Evolutionary conservation across 108 stramenopile species (phyloP), one percentile per base, ranked within the genome.

Genomic region (Nannochloropsis salina): DNA sequence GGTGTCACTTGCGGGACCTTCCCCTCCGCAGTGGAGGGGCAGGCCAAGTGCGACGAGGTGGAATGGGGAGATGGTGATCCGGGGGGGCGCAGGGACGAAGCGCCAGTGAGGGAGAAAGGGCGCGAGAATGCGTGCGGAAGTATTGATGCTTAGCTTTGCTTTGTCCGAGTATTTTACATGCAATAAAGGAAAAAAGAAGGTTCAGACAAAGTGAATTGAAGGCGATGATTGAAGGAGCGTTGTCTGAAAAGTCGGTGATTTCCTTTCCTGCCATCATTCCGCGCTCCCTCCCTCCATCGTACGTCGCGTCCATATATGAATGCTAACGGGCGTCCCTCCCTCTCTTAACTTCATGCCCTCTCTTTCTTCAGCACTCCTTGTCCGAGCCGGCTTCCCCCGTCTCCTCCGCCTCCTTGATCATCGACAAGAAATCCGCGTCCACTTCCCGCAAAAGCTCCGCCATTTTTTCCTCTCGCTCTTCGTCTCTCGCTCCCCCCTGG

Each of bases 321-420:
- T n/a, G n/a, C 3, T 74, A 15, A 15, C 4, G 61, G 20, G 20
- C 15, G 4, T 5, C 61, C 20, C 5, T 2, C n/a, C 61, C 61
- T 2, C 61, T 15, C n/a, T 2, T 20, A 74, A 15, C 61, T 20
- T n/a, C 61, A 74, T n/a, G 3, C 61, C 61, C 2, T n/a, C 61
- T 2, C 61, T 74, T 74, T n/a, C 61, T 85, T 10, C n/a, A n/a
- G n/a, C n/a, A n/a, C n/a, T n/a, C n/a, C n/a, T n/a, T n/a, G n/a
- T n/a, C n/a, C n/a, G n/a, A n/a, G n/a, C n/a, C n/a, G n/a, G n/a
- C n/a, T n/a, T n/a, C n/a, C n/a, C n/a, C n/a, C n/a, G n/a, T n/a
- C n/a, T 92, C 90, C 85, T 92, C 91, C n/a, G 89, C 91, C 43
- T 92, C 91, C 88, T 92, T 92, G 85, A 92, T 92, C 89, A 92